phyloP scores from a whole-genome alignment of 2,329 filamentous ascomycete genomes.

The Colletotrichum phormii region DNA sequence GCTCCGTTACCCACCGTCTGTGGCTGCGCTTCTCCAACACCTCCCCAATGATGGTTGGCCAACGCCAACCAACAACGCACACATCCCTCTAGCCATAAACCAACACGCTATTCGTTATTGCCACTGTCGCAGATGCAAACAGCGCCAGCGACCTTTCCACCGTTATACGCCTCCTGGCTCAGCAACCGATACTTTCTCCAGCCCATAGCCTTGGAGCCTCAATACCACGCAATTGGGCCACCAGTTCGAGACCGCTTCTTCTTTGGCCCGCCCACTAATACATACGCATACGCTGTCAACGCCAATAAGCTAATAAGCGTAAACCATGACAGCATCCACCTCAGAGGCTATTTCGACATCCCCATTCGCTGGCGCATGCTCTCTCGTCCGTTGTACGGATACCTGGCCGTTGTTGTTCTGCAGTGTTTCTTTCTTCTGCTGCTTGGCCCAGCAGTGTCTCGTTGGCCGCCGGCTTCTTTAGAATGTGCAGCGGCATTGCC shows the following conservation, averaged over 20 bases:
- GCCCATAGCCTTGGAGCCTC: background rate
- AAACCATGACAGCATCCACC: slow-evolving; percentile 21
- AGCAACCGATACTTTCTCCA: background rate
- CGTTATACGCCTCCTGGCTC: background rate
- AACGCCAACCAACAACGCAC: background rate
- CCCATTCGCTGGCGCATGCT: slow-evolving; percentile 3
- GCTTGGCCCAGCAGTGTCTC: background rate
- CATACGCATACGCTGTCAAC: background rate
- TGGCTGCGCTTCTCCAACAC: background rate
- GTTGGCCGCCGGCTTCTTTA: background rate
- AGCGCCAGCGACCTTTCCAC: background rate
- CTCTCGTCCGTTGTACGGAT: background rate
- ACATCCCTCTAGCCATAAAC: background rate
- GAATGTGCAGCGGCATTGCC: background rate
- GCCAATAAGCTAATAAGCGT: slow-evolving; percentile 5
- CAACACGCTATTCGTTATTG: background rate
- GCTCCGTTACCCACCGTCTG: background rate
- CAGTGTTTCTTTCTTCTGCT: background rate
- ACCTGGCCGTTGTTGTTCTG: background rate
- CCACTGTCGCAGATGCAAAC: background rate
- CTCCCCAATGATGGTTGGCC: background rate
- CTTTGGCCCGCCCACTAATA: background rate
- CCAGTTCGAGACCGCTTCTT: background rate
- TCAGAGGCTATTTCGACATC: slow-evolving; percentile 21
- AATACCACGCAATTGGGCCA: background rate